phyloP scores from a whole-genome alignment of 352 stramenopile genomes.

The Thraustotheca clavata region DNA sequence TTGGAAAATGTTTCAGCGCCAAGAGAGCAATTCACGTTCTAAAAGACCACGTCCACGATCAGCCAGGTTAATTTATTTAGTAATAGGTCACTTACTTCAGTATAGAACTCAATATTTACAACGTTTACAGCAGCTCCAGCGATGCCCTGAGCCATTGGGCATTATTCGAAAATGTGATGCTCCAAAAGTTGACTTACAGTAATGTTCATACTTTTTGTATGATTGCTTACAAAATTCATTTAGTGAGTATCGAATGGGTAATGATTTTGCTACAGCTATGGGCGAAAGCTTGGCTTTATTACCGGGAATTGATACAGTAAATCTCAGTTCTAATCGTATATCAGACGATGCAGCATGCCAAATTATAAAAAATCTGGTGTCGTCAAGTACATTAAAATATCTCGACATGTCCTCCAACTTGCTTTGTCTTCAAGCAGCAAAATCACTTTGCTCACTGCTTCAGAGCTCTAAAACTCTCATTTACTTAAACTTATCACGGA shows the following conservation, averaged over 20 bases:
- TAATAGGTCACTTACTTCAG: not conserved
- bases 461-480: constrained; percentile 40
- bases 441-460: constrained; percentile 35
- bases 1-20: constrained; percentile 62
- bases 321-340: constrained; percentile 66
- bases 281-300: constrained; percentile 53
- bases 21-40: constrained; percentile 27
- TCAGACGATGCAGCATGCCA: constrained; percentile 45
- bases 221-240: constrained; percentile 34
- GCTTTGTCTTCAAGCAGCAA: constrained; percentile 31
- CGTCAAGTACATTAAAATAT: constrained; percentile 20
- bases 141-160: constrained; percentile 53
- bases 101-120: constrained; percentile 50
- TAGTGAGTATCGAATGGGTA: constrained; percentile 61
- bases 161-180: constrained; percentile 41
- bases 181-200: constrained; percentile 12
- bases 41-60: not conserved
- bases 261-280: constrained; percentile 48
- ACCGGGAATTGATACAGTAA: constrained; percentile 52
- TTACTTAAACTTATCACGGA: constrained; percentile 60
- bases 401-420: constrained; percentile 63
- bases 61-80: not conserved
- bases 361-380: constrained; percentile 33
- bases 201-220: not conserved
- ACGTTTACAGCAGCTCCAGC: constrained; percentile 40